A percentile compares a stretch with the other conserved stretches of the same genome.
Conservation (phyloP, 2,329 filamentous ascomycete species). For the Mycosphaerella arachidis region DNA sequence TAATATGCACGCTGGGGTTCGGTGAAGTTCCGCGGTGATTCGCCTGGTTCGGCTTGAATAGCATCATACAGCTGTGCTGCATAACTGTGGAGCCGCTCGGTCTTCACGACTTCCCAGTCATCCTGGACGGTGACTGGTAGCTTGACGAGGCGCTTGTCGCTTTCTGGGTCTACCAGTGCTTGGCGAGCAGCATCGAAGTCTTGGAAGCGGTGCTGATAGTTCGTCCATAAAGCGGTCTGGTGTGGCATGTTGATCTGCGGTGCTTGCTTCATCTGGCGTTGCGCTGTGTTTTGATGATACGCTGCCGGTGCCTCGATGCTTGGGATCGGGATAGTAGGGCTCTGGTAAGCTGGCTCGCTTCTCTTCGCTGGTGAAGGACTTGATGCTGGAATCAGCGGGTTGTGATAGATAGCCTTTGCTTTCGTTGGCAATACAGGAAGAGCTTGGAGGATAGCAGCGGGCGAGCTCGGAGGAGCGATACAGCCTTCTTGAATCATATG, state of each 20-base stretch:
- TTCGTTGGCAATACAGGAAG: neutral
- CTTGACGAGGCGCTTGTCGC: neutral
- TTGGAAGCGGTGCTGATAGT: neutral
- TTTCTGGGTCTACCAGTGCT: neutral
- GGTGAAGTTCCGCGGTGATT: neutral
- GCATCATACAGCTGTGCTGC: slow-evolving; percentile 10
- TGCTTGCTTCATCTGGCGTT: neutral
- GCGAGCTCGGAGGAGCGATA: neutral
- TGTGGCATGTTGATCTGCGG: neutral
- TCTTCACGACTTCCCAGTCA: slow-evolving; percentile 5
- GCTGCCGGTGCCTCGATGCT: neutral
- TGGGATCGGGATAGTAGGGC: neutral
- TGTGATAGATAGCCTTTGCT: neutral
- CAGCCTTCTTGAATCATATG: neutral
- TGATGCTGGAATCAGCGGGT: neutral
- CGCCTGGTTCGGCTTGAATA: neutral
- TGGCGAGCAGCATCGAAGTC: slow-evolving; percentile 4
- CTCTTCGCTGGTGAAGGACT: neutral
- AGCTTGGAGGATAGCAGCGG: neutral
- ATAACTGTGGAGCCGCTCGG: slow-evolving; percentile 1
- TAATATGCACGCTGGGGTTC: slow-evolving; percentile 9
- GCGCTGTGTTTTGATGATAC: too few species aligned
- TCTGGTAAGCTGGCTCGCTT: neutral
- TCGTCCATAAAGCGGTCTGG: neutral
- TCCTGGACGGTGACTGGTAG: slow-evolving; percentile 1